A percentile compares a stretch with the other conserved stretches of the same genome.
Conservation (phyloP, 2,329 filamentous ascomycete genomes). For the Apiospora saccharicola region DNA sequence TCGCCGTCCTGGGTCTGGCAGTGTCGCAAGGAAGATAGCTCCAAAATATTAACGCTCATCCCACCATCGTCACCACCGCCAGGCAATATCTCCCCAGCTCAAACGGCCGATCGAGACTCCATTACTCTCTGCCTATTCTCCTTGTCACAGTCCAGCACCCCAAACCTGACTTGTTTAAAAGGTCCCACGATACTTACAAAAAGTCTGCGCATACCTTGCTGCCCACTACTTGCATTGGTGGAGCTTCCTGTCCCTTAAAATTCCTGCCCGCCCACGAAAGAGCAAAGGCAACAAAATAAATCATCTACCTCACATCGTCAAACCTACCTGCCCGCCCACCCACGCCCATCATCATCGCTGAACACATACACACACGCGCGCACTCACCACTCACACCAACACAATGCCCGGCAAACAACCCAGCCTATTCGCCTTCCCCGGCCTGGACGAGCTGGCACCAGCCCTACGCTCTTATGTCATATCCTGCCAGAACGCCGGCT, state of each 20-base stretch:
- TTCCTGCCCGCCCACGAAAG: conserved; percentile 18
- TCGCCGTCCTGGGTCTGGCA: conserved; percentile 1
- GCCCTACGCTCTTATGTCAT: conserved; percentile 85
- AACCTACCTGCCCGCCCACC: neutral
- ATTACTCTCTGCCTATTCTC: conserved; percentile 6
- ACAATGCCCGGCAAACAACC: conserved; percentile 63
- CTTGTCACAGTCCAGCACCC: conserved; percentile 6
- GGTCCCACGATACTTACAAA: conserved; percentile 18
- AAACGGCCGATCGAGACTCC: conserved; percentile 19
- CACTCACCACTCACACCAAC: conserved; percentile 26
- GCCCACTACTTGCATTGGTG: conserved; percentile 15
- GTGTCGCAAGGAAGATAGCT: neutral
- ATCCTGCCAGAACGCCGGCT: conserved; percentile 78
- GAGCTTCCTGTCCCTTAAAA: conserved; percentile 8
- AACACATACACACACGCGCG: neutral
- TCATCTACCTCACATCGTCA: neutral
- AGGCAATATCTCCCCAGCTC: conserved; percentile 14
- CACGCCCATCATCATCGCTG: conserved; percentile 11
- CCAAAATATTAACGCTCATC: conserved; percentile 9
- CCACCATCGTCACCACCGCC: conserved; percentile 18
- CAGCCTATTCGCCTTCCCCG: conserved; percentile 83
- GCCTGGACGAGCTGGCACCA: conserved; percentile 72
- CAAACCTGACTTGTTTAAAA: conserved; percentile 12
- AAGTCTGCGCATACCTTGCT: conserved; percentile 6
- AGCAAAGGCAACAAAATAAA: neutral